Percentiles rank a stretch among this genome's conserved stretches.
phyloP scores from a whole-genome alignment of 2,329 filamentous ascomycete species.

The Trichoderma citrinoviride region DNA sequence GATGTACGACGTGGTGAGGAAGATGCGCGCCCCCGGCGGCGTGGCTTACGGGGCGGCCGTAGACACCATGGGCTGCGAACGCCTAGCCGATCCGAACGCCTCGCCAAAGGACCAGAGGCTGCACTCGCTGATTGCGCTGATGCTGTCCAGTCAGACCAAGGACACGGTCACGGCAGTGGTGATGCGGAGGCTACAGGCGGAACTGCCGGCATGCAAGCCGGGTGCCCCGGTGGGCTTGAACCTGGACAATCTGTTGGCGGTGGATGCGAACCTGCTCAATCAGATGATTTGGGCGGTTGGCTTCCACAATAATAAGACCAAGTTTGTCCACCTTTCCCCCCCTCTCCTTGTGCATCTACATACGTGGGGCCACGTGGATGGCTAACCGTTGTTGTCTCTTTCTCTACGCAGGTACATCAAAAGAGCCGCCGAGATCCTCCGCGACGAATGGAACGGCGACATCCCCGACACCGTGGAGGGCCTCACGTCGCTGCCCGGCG shows the following conservation, averaged over 20 bases:
- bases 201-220: conserved; percentile 56
- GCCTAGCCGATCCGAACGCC: conserved; percentile 57
- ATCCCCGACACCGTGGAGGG: conserved; percentile 77
- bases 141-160: conserved; percentile 91
- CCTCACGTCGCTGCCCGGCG: conserved; percentile 74
- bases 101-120: conserved; percentile 64
- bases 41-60: conserved; percentile 74
- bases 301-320: conserved; percentile 94
- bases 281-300: conserved; percentile 78
- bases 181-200: conserved; percentile 74
- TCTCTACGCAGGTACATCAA: conserved; percentile 58
- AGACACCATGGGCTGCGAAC: conserved; percentile 95
- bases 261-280: conserved; percentile 64
- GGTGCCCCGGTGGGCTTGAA: conserved; percentile 58
- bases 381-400: background rate
- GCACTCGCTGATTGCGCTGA: conserved; percentile 81
- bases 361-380: background rate
- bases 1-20: conserved; percentile 72
- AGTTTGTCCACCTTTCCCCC: conserved; percentile 34
- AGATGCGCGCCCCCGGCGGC: conserved; percentile 64
- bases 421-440: conserved; percentile 67
- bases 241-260: conserved; percentile 72
- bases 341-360: background rate
- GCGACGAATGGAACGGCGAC: conserved; percentile 68
- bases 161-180: conserved; percentile 85